Evolutionary conservation across 1,284 basidiomycete genomes (phyloP), one percentile per base, ranked within the genome.

Genomic region (Gymnopus androsaceus): DNA sequence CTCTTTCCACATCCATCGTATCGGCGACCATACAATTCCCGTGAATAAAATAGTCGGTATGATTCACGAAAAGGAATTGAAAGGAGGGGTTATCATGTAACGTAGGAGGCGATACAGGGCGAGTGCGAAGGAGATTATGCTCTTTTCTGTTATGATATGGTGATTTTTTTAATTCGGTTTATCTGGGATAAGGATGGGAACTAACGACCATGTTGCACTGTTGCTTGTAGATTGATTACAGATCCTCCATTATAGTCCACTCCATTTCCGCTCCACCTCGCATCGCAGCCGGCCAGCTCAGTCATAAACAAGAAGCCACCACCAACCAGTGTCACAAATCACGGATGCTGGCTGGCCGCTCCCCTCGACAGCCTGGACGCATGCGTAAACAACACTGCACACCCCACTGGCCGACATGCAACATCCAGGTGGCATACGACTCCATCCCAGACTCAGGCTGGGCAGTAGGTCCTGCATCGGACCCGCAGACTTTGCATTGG

Each of bases 401-500:
- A 79, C 62, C 73, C 75, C 4, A 75, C 15, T 80, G 77, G 76
- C 78, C 78, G 1, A 70, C 70, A 40, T 78, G 78, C 57, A 69
- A 75, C 54, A 65, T 64, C 2, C 59, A 64, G 6, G 66, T 73
- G 37, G 19, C 14, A 9, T 36, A 49, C 15, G 47, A 49, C 27
- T 30, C 45, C n/a, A n/a, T n/a, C n/a, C 14, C 23, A 3, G 37
- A 49, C 14, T 64, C 67, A 9, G 76, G 77, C 28, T 80, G 78
- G 78, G 73, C 76, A 6, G 68, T 67, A 12, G 78, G 77, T 0
- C 64, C 71, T 2, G 69, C 69, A 27, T 67, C 77, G 2, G 78
- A 79, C 64, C 74, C 75, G 1, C n/a, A n/a, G n/a, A 55, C 70
- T 4, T 68, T 67, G 8, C 28, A 64, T 3, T 79, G 77, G 78